Evolutionary conservation across 1,284 basidiomycete genomes (phyloP).

Genomic region (Ceratobasidium sp.): DNA sequence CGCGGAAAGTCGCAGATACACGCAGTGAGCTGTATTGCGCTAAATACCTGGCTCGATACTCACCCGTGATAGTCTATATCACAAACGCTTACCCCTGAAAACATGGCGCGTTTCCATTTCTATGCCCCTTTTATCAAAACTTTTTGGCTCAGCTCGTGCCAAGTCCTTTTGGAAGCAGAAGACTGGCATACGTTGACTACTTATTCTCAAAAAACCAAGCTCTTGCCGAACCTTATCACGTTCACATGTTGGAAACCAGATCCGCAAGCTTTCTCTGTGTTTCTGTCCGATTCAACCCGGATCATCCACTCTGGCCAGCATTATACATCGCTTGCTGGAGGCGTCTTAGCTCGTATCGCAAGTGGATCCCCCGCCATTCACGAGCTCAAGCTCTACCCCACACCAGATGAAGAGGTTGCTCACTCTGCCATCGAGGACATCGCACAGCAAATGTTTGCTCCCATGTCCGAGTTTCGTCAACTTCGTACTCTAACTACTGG

Average conservation of each 20-base stretch:
- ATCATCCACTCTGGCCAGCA: no score
- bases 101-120: constrained; percentile 13
- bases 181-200: not conserved
- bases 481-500: not conserved
- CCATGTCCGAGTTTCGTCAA: not conserved
- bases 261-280: not conserved
- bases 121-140: not conserved
- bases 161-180: not conserved
- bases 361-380: no score
- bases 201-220: not conserved
- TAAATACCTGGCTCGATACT: not conserved
- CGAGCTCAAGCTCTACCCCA: no score
- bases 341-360: no score
- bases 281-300: not conserved
- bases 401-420: no score
- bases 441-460: not conserved
- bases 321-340: no score
- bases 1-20: not conserved
- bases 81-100: not conserved
- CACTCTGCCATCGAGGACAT: no score
- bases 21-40: not conserved
- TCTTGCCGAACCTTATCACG: not conserved
- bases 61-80: not conserved
- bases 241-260: not conserved
- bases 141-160: not conserved